Evolutionary conservation across 75 land plant species (phyloP), one percentile per base, ranked within the genome.

Genomic region (Cunninghamia lanceolata): DNA sequence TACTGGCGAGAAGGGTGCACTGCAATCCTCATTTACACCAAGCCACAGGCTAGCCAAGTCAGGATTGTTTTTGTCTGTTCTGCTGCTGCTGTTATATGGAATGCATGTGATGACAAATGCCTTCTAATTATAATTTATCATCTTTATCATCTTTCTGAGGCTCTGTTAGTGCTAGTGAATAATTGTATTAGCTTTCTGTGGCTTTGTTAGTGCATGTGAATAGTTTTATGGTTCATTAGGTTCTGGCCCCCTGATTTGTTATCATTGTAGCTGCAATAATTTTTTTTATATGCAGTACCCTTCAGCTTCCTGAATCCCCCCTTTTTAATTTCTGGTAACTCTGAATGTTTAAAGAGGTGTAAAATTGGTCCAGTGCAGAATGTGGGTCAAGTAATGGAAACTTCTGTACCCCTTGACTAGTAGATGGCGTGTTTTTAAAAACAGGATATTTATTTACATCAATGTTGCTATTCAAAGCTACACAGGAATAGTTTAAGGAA

Each of bases 1-100:
- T 89, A 95, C 96, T 56, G 95, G 94, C 9, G 93, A 92, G 86
- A 92, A 90, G 45, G 96, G 59, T 50, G 96, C 43, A 92, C 63
- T 90, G 90, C 92, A 46, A 90, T 95, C 74, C 93, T 95, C 14
- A 93, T 93, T 71, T 87, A 90, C 85, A 84, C 92, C 15, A 47
- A 86, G 3, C 54, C 76, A 8, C 93, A 95, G 50, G 2, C n/a
- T 5, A 88, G 91, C 59, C 70, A 84, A 50, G 84, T 93, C 35
- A 86, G 79, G 75, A 5, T 35, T 50, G 13, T 53, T 56, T 56
- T 56, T 56, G 59, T 17, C 21, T 56, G 25, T 56, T 56, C 17
- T 56, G 17, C 59, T 56, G 19, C 19, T 56, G 21, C 4, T 17
- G 21, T 19, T 56, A 19, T 56, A 56, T 56, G 59, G 59, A 56